phyloP scores from a whole-genome alignment of 345 rosid species.

The Balakata baccata region DNA sequence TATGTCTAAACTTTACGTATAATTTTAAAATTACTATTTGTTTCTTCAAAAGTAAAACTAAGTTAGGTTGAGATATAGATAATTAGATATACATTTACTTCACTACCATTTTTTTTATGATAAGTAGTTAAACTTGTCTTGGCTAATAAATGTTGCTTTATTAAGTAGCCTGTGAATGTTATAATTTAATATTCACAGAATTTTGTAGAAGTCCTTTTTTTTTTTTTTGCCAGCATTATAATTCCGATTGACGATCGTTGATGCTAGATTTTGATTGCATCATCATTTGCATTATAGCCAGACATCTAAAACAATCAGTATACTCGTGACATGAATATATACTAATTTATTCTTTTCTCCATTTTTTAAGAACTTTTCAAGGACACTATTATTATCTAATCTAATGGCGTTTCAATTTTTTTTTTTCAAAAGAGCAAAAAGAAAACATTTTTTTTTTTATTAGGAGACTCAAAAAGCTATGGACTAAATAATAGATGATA shows the following conservation, averaged over 20 bases:
- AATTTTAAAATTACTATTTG: neutral
- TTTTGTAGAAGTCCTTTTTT: neutral
- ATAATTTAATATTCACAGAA: neutral
- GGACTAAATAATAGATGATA: too few species aligned
- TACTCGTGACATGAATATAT: neutral
- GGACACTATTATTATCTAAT: neutral
- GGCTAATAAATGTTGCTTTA: neutral
- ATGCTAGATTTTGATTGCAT: neutral
- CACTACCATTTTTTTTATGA: neutral
- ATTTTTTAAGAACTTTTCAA: neutral
- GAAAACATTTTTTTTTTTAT: too few species aligned
- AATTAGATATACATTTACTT: too few species aligned
- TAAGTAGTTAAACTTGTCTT: neutral
- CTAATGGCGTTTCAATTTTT: neutral
- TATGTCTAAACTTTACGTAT: neutral
- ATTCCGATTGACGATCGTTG: neutral
- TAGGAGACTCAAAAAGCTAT: too few species aligned
- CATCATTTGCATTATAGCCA: neutral
- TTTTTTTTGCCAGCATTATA: neutral
- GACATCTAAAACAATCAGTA: neutral
- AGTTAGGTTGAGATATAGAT: neutral
- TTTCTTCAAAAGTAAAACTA: neutral
- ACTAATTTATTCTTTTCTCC: neutral
- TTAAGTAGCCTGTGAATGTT: constrained; percentile 1
- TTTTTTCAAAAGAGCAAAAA: neutral